Percentiles rank a stretch among this genome's conserved stretches.
Conservation (phyloP, 1,139 yeast species). For the Debaryomyces singareniensis region DNA sequence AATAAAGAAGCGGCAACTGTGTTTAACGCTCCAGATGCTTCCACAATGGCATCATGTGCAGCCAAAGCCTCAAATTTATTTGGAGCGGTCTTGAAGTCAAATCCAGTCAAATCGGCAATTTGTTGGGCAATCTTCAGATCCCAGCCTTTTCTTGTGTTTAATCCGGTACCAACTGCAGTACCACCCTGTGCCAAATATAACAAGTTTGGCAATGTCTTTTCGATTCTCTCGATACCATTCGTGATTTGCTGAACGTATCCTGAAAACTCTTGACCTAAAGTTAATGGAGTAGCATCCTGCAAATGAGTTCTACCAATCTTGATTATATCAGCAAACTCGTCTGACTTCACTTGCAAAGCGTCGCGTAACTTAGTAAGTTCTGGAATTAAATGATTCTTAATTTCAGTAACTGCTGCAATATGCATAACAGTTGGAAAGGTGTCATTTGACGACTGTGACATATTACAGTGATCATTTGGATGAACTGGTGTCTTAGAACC, state of each 20-base stretch:
- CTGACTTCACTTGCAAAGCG: constrained; percentile 66
- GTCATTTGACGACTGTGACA: constrained; percentile 97
- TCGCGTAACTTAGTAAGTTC: constrained; percentile 72
- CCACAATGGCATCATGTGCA: constrained; percentile 97
- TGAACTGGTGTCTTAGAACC: constrained; percentile 94
- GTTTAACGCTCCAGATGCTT: constrained; percentile 95
- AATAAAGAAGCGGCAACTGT: constrained; percentile 87
- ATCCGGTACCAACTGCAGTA: constrained; percentile 98
- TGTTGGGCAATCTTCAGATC: constrained; percentile 76
- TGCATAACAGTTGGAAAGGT: constrained; percentile 99
- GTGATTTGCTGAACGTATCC: constrained; percentile 93
- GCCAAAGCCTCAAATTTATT: constrained; percentile 98
- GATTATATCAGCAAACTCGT: constrained; percentile 81
- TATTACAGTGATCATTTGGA: constrained; percentile 97
- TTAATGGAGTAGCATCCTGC: constrained; percentile 97
- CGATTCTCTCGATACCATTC: constrained; percentile 85
- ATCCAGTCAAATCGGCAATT: constrained; percentile 79
- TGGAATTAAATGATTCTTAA: constrained; percentile 69
- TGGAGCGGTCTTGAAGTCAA: constrained; percentile 89
- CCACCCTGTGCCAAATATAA: constrained; percentile 95
- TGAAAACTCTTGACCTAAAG: constrained; percentile 95
- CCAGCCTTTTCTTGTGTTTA: constrained; percentile 88
- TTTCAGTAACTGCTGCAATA: constrained; percentile 94
- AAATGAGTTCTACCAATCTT: constrained; percentile 98
- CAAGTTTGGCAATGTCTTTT: constrained; percentile 68